A percentile compares a stretch with the other conserved stretches of the same genome.
Conservation (phyloP, 768 basidiomycete species). For the Ephemerocybe angulata region DNA sequence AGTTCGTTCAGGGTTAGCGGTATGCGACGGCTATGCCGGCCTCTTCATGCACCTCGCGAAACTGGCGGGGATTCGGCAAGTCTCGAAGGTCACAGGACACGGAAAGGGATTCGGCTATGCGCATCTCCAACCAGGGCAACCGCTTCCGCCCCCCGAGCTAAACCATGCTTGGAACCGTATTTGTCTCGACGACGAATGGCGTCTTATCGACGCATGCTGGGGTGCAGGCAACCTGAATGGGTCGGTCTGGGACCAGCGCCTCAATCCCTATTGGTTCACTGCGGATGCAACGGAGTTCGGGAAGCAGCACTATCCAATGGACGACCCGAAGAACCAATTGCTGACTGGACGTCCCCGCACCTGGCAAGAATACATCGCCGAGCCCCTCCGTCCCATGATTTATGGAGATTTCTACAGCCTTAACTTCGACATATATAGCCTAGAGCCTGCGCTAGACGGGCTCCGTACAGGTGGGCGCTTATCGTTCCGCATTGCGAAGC, state of each 20-base stretch:
- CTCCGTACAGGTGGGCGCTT: conserved; percentile 33
- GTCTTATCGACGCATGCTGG: conserved; percentile 46
- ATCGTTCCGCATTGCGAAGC: conserved; percentile 40
- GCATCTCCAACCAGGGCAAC: conserved; percentile 27
- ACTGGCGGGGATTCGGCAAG: conserved; percentile 33
- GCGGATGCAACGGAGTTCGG: conserved; percentile 41
- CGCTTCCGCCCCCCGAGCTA: conserved; percentile 32
- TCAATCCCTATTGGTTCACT: conserved; percentile 41
- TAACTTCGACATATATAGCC: conserved; percentile 26
- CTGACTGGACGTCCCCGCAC: conserved; percentile 32
- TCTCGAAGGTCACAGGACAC: conserved; percentile 40
- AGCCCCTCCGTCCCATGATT: conserved; percentile 35
- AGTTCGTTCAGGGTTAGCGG: conserved; percentile 40
- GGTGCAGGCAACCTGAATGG: conserved; percentile 42
- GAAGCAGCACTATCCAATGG: conserved; percentile 37
- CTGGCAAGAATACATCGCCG: conserved; percentile 46
- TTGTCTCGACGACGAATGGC: conserved; percentile 42
- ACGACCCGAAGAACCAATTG: conserved; percentile 41
- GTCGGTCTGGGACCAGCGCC: conserved; percentile 29
- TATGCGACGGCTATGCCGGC: conserved; percentile 49
- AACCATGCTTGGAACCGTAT: conserved; percentile 51
- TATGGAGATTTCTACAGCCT: conserved; percentile 33
- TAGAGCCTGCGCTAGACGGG: conserved; percentile 33
- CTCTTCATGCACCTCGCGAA: conserved; percentile 39
- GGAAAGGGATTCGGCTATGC: conserved; percentile 45